Evolutionary conservation across 2,329 filamentous ascomycete genomes (phyloP).

Genomic region (Penicillium sp.): DNA sequence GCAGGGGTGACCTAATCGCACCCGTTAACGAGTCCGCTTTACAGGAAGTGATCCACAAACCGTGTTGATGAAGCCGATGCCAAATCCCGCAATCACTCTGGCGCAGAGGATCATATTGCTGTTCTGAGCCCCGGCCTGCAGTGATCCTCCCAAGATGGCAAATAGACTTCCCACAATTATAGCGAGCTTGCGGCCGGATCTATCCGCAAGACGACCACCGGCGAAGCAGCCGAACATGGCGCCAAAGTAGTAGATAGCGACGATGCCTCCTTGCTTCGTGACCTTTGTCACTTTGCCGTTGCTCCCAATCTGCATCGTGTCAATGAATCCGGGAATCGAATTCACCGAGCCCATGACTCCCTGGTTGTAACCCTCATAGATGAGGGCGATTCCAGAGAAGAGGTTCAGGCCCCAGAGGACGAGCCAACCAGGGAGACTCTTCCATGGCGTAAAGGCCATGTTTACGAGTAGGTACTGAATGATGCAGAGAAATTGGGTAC

Average conservation of each 20-base stretch:
- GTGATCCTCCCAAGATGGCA: neutral
- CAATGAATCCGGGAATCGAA: too few species aligned
- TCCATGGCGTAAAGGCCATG: too few species aligned
- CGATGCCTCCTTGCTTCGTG: neutral
- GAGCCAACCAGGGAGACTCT: too few species aligned
- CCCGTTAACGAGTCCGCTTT: too few species aligned
- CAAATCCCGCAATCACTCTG: neutral
- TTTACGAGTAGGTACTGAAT: too few species aligned
- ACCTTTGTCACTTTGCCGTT: neutral
- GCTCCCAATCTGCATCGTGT: neutral
- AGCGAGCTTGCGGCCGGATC: neutral
- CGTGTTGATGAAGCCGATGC: constrained; percentile 1
- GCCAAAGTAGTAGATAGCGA: neutral
- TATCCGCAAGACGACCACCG: too few species aligned
- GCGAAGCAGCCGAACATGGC: neutral
- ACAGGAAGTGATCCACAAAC: neutral
- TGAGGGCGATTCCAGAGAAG: too few species aligned
- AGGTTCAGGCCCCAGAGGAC: too few species aligned
- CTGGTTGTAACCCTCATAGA: too few species aligned
- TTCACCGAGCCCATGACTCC: too few species aligned
- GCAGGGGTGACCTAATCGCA: neutral
- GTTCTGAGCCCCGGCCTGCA: neutral
- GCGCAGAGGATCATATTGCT: neutral
- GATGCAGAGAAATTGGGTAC: too few species aligned
- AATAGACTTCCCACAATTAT: neutral